Base-by-base conservation (phyloP, 257 asterid genomes). In the Echium plantagineum region DNA sequence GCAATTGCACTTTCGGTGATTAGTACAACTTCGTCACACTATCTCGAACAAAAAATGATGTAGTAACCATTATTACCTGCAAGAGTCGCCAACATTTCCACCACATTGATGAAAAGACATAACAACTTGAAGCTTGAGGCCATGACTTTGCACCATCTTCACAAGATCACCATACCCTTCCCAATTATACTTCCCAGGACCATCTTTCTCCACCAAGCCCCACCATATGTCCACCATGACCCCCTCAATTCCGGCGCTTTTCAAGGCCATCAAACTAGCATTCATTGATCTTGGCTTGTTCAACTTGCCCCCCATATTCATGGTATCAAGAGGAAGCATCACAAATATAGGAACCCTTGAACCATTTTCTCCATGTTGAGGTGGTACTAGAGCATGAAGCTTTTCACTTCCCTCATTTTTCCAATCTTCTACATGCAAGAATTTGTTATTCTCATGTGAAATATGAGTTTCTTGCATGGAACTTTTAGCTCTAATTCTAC, bases 61-160 rank as follows among this genome's bases (percentile, higher is more conserved):
- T n/a, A n/a, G n/a, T n/a, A n/a, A n/a, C 26, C 26, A 24, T 24
- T 24, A 28, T 28, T 79, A 87, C 98, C 81, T 81, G 95, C 95
- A 91, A 53, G 93, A 83, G 69, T 91, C 98, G 49, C 96, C 98
- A 18, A 87, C 96, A 22, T 87, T 87, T 68, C 89, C 96, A 35
- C 96, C 98, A 70, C 98, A 90, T 48, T 85, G 95, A 79, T 90
- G 96, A 69, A 90, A 88, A 59, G 96, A 87, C 98, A 91, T 90
- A 62, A 85, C 96, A 48, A 70, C 89, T 73, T 88, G 96, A 63
- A 91, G 85, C 78, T 90, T 90, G 77, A 90, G 65, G 9, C 98
- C 95, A 35, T 74, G 77, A 70, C 70, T 81, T 63, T 72, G 74
- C 20, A 83, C 88, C 94, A 87, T 78, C 57, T 79, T 80, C 10